Evolutionary conservation across 169 alveolate genomes (phyloP).

Genomic region (Eimeria brunetti): DNA sequence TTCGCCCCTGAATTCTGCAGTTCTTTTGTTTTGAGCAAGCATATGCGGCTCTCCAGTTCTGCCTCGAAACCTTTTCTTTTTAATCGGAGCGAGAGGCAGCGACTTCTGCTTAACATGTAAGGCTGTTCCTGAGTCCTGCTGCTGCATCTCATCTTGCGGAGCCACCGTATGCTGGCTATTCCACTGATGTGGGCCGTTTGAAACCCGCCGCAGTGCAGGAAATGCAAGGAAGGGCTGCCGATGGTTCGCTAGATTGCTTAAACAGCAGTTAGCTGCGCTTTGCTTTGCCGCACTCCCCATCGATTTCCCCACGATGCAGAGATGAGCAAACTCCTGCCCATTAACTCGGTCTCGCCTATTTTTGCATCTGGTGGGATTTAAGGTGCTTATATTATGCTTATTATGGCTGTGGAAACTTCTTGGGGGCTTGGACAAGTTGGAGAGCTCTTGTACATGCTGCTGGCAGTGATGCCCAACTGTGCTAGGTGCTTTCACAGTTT

Average conservation of each 20-base stretch:
- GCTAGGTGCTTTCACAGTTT: neutral
- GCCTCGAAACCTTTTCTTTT: neutral
- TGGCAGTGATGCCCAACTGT: neutral
- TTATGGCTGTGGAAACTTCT: no score
- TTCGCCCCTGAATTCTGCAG: neutral
- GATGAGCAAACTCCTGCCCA: neutral
- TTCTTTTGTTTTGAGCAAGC: neutral
- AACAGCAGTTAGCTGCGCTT: neutral
- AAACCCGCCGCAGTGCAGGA: neutral
- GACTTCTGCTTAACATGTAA: neutral
- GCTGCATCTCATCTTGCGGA: neutral
- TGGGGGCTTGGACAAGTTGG: neutral
- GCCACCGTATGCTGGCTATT: neutral
- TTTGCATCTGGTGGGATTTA: neutral
- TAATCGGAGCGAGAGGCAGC: neutral
- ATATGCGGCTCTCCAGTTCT: neutral
- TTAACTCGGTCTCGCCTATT: neutral
- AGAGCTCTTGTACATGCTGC: neutral
- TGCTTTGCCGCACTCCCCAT: neutral
- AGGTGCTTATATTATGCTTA: neutral
- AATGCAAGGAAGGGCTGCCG: neutral
- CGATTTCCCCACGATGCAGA: slow-evolving; percentile 23
- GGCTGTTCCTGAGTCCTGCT: neutral
- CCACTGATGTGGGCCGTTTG: neutral
- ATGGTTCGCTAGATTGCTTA: neutral